phyloP scores from a whole-genome alignment of 331 rosid species.

The Cydonia oblonga region DNA sequence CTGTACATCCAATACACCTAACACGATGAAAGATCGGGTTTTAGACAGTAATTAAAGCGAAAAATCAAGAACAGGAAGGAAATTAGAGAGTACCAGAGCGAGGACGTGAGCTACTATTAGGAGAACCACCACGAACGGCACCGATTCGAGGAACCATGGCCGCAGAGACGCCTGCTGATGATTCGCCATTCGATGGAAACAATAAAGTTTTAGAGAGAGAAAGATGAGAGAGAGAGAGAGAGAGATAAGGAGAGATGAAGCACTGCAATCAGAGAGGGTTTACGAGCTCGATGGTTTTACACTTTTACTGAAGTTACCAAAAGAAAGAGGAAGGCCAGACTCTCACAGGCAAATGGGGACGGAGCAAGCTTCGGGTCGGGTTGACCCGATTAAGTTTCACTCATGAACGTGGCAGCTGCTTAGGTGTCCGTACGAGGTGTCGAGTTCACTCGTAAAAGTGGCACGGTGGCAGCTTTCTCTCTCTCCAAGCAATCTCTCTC shows the following conservation, averaged over 20 bases:
- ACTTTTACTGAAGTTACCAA: not conserved
- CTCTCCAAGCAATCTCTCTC: conserved; percentile 1
- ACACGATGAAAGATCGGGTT: not conserved
- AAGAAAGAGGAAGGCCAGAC: not conserved
- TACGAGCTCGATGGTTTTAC: not conserved
- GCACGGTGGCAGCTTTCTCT: conserved; percentile 42
- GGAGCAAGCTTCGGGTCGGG: not conserved
- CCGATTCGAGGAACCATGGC: conserved; percentile 60
- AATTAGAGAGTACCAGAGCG: conserved; percentile 51
- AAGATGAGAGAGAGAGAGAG: conserved; percentile 1
- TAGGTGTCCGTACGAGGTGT: not conserved
- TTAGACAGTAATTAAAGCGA: not conserved
- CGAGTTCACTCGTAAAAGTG: conserved; percentile 19
- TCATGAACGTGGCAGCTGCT: not conserved
- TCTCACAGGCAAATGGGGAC: not conserved
- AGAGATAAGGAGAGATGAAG: not conserved
- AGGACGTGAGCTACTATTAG: conserved; percentile 75
- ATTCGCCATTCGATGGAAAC: conserved; percentile 34
- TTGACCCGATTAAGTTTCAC: not conserved
- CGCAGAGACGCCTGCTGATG: conserved; percentile 31
- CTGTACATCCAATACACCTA: conserved; percentile 81
- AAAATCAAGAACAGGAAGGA: not conserved
- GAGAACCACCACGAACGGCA: conserved; percentile 46
- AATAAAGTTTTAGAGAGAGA: not conserved
- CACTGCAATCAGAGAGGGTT: not conserved